Evolutionary conservation across 2,329 filamentous ascomycete genomes (phyloP).

Genomic region (Hypoxylon rubiginosum): DNA sequence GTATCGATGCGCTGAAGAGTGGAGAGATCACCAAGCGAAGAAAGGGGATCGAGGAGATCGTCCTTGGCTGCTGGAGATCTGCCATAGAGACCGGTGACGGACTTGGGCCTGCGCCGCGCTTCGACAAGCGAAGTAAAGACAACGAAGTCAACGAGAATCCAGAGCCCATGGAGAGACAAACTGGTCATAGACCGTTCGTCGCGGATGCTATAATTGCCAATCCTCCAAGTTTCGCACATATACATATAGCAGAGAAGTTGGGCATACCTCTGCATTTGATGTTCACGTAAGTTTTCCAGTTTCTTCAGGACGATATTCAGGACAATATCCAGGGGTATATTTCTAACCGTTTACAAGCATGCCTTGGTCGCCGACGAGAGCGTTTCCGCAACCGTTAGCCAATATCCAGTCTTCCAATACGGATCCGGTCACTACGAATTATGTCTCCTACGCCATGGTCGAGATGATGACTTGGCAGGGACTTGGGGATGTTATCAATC

Average conservation of each 20-base stretch:
- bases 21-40: conserved; percentile 77
- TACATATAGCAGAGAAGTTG: conserved; percentile 74
- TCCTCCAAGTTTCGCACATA: conserved; percentile 74
- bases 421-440: conserved; percentile 77
- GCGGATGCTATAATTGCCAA: conserved; percentile 64
- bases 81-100: conserved; percentile 80
- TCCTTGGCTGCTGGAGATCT: conserved; percentile 80
- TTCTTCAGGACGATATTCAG: no score
- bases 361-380: conserved; percentile 89
- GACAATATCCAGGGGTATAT: no score
- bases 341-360: conserved; percentile 61
- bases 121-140: conserved; percentile 49
- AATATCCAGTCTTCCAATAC: conserved; percentile 79
- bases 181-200: conserved; percentile 49
- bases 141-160: conserved; percentile 25
- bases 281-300: conserved; percentile 69
- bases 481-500: conserved; percentile 90
- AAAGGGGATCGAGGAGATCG: conserved; percentile 75
- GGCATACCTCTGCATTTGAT: conserved; percentile 78
- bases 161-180: conserved; percentile 31
- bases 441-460: conserved; percentile 84
- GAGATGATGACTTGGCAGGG: conserved; percentile 97
- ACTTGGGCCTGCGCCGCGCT: conserved; percentile 58
- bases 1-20: conserved; percentile 73
- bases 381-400: conserved; percentile 87